Evolutionary conservation across 495 filamentous ascomycete genomes (phyloP).

Genomic region (Penicillium macrosclerotiorum): DNA sequence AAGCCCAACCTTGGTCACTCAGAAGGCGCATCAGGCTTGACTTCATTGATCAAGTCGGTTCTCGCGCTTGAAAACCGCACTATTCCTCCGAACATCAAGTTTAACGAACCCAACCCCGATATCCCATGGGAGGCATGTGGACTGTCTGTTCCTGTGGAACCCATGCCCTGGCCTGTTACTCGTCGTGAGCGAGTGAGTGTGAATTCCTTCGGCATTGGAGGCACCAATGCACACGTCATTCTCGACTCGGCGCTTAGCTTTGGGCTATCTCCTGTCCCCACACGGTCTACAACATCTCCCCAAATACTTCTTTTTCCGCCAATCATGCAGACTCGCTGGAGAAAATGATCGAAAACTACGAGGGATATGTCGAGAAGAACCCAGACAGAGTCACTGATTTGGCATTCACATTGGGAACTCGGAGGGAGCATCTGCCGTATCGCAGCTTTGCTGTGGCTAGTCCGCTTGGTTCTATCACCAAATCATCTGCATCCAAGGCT

Average conservation of each 20-base stretch:
- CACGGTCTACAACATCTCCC: too few species aligned
- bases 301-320: too few species aligned
- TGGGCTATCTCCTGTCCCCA: too few species aligned
- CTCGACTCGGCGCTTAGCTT: too few species aligned
- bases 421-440: slow-evolving; percentile 2
- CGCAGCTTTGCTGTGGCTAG: slow-evolving; percentile 3
- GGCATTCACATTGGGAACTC: slow-evolving; percentile 9
- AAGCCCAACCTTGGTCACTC: slow-evolving; percentile 54
- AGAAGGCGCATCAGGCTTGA: slow-evolving; percentile 54
- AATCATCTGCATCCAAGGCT: not conserved
- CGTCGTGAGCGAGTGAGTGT: slow-evolving; percentile 27
- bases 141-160: slow-evolving; percentile 21
- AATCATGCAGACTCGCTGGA: not conserved
- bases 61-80: slow-evolving; percentile 49
- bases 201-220: slow-evolving; percentile 33
- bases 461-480: not conserved
- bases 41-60: slow-evolving; percentile 56
- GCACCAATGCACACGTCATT: slow-evolving; percentile 33
- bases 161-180: slow-evolving; percentile 23
- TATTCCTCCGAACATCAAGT: slow-evolving; percentile 51
- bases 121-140: slow-evolving; percentile 9
- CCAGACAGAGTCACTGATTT: slow-evolving; percentile 7
- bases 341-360: not conserved
- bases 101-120: slow-evolving; percentile 21
- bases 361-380: slow-evolving; percentile 2